Percentiles rank a stretch among this genome's conserved stretches.
Conservation (phyloP, 208 protist genomes). For the Leishmania turanica region DNA sequence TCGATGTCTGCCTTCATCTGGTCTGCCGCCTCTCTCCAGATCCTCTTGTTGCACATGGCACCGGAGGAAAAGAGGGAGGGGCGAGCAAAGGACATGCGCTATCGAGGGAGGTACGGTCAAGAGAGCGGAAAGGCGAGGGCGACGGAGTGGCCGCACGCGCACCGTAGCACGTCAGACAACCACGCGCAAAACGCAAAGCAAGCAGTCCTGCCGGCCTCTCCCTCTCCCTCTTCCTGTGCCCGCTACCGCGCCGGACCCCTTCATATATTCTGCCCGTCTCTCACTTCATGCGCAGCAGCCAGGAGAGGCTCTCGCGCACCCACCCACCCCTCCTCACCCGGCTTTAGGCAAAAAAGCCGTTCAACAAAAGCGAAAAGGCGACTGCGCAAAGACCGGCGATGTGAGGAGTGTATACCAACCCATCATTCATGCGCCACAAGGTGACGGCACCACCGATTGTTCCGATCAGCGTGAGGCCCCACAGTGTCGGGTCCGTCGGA, state of each 20-base stretch:
- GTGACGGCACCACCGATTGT: constrained; percentile 29
- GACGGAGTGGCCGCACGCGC: not conserved
- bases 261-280: not conserved
- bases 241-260: not conserved
- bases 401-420: constrained; percentile 17
- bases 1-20: too few relatives aligned
- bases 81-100: not conserved
- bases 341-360: constrained; percentile 54
- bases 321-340: too few relatives aligned
- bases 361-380: constrained; percentile 47
- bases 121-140: not conserved
- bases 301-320: not conserved
- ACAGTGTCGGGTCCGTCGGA: constrained; percentile 75
- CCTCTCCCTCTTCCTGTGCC: not conserved
- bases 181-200: not conserved
- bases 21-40: not conserved
- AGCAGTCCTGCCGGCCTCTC: not conserved
- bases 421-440: constrained; percentile 34
- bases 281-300: not conserved
- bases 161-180: not conserved
- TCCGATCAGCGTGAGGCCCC: constrained; percentile 48
- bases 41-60: not conserved
- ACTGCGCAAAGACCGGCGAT: constrained; percentile 25
- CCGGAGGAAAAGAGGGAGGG: not conserved
- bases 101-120: not conserved